phyloP scores from a whole-genome alignment of 768 basidiomycete species.

The Pleurotus citrinopileatus region DNA sequence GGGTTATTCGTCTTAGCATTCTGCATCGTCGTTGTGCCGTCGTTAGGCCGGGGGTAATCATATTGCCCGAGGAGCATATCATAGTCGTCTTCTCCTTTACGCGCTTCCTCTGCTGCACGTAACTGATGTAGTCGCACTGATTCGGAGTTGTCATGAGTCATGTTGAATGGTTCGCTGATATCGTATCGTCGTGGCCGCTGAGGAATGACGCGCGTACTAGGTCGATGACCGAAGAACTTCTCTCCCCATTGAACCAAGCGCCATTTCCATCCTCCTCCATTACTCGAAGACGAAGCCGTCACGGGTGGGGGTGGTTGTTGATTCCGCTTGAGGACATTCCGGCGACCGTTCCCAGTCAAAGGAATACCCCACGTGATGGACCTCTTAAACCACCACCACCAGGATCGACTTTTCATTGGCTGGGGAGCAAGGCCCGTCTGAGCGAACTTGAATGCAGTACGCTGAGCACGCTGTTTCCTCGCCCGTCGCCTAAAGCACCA shows the following conservation, averaged over 20 bases:
- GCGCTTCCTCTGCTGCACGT: slow-evolving; percentile 48
- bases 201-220: slow-evolving; percentile 13
- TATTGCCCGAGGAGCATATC: slow-evolving; percentile 54
- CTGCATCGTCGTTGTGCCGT: no score
- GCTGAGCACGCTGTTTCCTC: slow-evolving; percentile 64
- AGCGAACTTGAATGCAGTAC: slow-evolving; percentile 62
- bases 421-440: slow-evolving; percentile 46
- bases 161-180: slow-evolving; percentile 4
- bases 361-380: slow-evolving; percentile 20
- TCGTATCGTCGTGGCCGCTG: slow-evolving; percentile 38
- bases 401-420: slow-evolving; percentile 25
- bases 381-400: slow-evolving; percentile 53
- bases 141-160: slow-evolving; percentile 12
- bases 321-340: slow-evolving; percentile 42
- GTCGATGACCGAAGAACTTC: slow-evolving; percentile 51
- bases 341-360: slow-evolving; percentile 38
- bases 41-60: slow-evolving; percentile 36
- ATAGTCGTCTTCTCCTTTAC: slow-evolving; percentile 40
- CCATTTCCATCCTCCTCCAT: slow-evolving; percentile 46
- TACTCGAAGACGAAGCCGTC: slow-evolving; percentile 22
- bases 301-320: neutral
- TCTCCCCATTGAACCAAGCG: slow-evolving; percentile 56
- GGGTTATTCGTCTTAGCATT: slow-evolving; percentile 14
- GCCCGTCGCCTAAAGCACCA: slow-evolving; percentile 67
- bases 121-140: slow-evolving; percentile 43